These are phyloP conservation scores for Crithidia fasciculata DNA, from an alignment of 208 protist genomes.

Conservation along the genomic window DNA sequence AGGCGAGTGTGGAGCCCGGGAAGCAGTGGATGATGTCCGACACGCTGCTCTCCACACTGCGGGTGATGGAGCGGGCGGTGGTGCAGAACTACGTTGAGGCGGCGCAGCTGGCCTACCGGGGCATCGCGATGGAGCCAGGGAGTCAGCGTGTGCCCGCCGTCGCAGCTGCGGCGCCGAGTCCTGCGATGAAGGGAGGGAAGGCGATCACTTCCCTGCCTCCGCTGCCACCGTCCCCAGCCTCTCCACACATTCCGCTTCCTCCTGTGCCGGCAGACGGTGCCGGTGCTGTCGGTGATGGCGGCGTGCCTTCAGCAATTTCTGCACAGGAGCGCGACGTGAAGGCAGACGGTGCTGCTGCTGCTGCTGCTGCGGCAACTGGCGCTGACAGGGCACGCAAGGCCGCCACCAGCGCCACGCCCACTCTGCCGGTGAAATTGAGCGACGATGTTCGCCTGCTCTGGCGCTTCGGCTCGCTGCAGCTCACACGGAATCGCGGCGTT, in stretches of 20 bases:
- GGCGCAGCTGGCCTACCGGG: slow-evolving; percentile 88
- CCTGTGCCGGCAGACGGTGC: slow-evolving; percentile 2
- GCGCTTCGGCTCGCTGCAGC: slow-evolving; percentile 74
- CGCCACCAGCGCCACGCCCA: neutral
- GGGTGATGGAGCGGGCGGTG: slow-evolving; percentile 91
- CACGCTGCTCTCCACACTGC: slow-evolving; percentile 79
- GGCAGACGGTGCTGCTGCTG: neutral
- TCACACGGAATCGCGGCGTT: slow-evolving; percentile 81
- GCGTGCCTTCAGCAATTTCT: too few relatives aligned
- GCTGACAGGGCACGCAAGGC: neutral
- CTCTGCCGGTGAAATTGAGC: slow-evolving; percentile 33
- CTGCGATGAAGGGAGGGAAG: neutral
- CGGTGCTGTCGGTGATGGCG: neutral
- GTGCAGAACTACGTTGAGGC: slow-evolving; percentile 91
- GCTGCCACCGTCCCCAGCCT: neutral
- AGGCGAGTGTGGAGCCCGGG: slow-evolving; percentile 5
- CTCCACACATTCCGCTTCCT: slow-evolving; percentile 8
- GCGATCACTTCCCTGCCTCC: neutral
- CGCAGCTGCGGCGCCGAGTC: neutral
- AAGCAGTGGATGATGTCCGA: slow-evolving; percentile 83
- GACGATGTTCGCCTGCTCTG: slow-evolving; percentile 83
- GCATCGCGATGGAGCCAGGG: slow-evolving; percentile 65
- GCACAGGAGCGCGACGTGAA: neutral
- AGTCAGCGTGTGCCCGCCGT: neutral
- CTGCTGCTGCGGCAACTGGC: neutral